Base-by-base conservation (phyloP, 768 basidiomycete genomes). In the Pleurotus pulmonarius region DNA sequence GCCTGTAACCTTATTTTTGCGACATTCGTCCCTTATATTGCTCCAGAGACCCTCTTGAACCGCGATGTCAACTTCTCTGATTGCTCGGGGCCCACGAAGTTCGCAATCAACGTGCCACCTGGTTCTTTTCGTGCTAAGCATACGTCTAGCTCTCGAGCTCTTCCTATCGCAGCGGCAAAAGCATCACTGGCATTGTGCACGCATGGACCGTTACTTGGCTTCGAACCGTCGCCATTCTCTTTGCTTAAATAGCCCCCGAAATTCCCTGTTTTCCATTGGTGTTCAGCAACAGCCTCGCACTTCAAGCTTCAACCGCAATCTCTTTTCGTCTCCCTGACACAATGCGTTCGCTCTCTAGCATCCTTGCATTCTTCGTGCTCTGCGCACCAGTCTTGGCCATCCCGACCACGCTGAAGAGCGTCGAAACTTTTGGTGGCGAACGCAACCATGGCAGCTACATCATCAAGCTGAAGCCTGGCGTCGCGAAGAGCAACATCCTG, bases 381-480 rank as follows among this genome's bases (percentile, higher is more conserved):
- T 49, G 29, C 8, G 48, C 48, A 3, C 48, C 48, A 9, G 18
- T 49, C 20, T 24, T 49, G n/a, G 48, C 48, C 6, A 29, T 37
- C 24, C 48, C 48, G n/a, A 44, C 43, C 6, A 37, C 48, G 29
- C 20, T 49, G 34, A 49, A 24, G 12, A 49, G 16, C 39, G 49
- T 60, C 24, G 57, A 57, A 12, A 46, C 43, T 9, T 57, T 48
- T 40, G 45, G 1, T 0, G 59, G 56, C n/a, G 20, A 53, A 2
- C 48, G 48, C 48, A 29, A 41, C 16, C 43, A 22, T 13, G 57
- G 56, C 4, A 52, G 43, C 26, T 57, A 37, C 41, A 67, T 68
- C 57, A 62, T 68, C 57, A 61, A 53, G 29, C 60, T 67, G 51
- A 67, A 67, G 56, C 46, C 56, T 2, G 61, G 61, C 16, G 60